phyloP scores from a whole-genome alignment of 2,329 filamentous ascomycete species.

The Gaeumannomyces tritici region DNA sequence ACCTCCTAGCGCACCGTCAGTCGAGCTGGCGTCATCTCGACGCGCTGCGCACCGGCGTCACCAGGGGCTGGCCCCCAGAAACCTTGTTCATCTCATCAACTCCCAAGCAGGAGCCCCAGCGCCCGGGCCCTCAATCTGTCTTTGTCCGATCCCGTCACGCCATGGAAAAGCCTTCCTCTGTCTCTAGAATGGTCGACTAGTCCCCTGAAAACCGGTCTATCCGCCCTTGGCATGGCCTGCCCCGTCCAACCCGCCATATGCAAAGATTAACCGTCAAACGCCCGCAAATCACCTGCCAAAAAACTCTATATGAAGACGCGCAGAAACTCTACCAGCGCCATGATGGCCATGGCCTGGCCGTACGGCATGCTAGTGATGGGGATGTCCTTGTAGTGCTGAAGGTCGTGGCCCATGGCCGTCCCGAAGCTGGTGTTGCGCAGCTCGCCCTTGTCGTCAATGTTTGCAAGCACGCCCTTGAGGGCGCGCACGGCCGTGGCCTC shows the following conservation, averaged over 20 bases:
- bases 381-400: slow-evolving; percentile 73
- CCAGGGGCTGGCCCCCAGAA: no score
- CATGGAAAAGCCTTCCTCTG: not conserved
- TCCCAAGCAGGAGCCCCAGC: not conserved
- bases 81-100: not conserved
- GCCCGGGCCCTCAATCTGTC: no score
- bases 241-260: no score
- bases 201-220: not conserved
- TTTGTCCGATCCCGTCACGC: not conserved
- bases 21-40: no score
- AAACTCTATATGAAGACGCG: slow-evolving; percentile 38
- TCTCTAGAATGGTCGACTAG: not conserved
- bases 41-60: no score
- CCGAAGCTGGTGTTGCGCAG: slow-evolving; percentile 68
- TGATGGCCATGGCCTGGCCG: slow-evolving; percentile 77
- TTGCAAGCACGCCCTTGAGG: slow-evolving; percentile 54
- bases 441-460: slow-evolving; percentile 59
- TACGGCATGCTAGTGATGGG: slow-evolving; percentile 74
- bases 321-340: slow-evolving; percentile 67
- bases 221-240: not conserved
- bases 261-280: no score
- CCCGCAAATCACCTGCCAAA: no score
- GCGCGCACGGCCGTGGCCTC: slow-evolving; percentile 54
- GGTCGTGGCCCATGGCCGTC: slow-evolving; percentile 62
- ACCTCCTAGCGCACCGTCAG: no score